Base-by-base conservation (phyloP, 306 rosid genomes). In the Cicer cuneatum region DNA sequence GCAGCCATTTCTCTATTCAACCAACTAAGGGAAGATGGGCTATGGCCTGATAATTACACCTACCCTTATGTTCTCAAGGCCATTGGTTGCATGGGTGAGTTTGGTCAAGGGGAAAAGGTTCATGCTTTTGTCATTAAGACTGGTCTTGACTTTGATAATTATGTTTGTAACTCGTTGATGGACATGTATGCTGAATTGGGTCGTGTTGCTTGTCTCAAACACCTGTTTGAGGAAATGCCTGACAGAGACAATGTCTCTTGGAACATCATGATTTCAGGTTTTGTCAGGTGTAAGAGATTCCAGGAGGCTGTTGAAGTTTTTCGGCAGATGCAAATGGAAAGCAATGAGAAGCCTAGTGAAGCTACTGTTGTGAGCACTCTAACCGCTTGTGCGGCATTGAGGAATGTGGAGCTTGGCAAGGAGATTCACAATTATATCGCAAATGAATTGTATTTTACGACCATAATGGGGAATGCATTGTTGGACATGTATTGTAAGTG, bases 81-180 rank as follows among this genome's bases (percentile, higher is more conserved):
- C 13, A 59, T 89, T 78, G 91, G 89, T 66, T 86, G 81, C 65
- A 62, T 82, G 66, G 74, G 92, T 52, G 82, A 82, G 47, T 58
- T 51, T 56, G 29, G 21, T 19, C 86, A 86, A 48, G 91, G 89
- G 24, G 53, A 16, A 53, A 87, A 85, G 83, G 54, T 87, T 85
- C 97, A 91, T 83, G 90, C 90, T 35, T 80, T 86, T 69, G 88
- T 78, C 24, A 67, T 85, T 13, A 89, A 87, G 67, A 80, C 85
- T 41, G 91, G 90, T 37, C 69, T 87, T 77, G 83, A 53, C 37
- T 85, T 63, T 78, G 97, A 89, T 80, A 5, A 79, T 51, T 91
- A 82, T 82, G 93, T 92, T 69, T 82, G 89, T 80, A 92, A 92
- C 79, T 92, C 97, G 7, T 83, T 89, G 33, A 82, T 92, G 83